Conservation (phyloP, 441 rosid species). For the Theobroma grandiflorum region DNA sequence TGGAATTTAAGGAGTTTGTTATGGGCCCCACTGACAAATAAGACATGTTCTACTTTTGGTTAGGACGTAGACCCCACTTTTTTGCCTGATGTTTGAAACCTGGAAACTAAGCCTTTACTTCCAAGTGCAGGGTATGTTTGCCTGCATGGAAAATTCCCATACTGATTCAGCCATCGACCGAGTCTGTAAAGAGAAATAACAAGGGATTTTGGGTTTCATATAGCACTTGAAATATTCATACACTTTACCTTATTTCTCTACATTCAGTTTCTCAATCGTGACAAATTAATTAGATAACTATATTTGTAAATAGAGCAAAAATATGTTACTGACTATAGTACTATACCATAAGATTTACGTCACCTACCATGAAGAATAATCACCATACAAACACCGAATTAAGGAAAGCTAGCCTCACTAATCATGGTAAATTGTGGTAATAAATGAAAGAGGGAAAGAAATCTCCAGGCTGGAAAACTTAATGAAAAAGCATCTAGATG, state of each 20-base stretch:
- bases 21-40: conserved; percentile 21
- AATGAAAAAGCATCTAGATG: conserved; percentile 15
- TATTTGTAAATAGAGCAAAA: neutral
- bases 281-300: neutral
- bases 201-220: neutral
- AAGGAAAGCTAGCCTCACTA: conserved; percentile 7
- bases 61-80: conserved; percentile 11
- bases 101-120: neutral
- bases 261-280: neutral
- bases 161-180: neutral
- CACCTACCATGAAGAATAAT: neutral
- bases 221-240: neutral
- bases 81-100: neutral
- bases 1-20: conserved; percentile 33
- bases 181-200: neutral
- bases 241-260: neutral
- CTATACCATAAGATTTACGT: neutral
- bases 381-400: neutral
- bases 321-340: neutral
- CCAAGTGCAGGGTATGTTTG: neutral
- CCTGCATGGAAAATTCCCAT: neutral
- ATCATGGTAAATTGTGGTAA: conserved; percentile 17
- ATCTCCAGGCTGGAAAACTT: conserved; percentile 37
- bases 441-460: neutral
- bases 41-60: neutral